Evolutionary conservation across 495 filamentous ascomycete genomes (phyloP).

Genomic region (Neurospora sp.): DNA sequence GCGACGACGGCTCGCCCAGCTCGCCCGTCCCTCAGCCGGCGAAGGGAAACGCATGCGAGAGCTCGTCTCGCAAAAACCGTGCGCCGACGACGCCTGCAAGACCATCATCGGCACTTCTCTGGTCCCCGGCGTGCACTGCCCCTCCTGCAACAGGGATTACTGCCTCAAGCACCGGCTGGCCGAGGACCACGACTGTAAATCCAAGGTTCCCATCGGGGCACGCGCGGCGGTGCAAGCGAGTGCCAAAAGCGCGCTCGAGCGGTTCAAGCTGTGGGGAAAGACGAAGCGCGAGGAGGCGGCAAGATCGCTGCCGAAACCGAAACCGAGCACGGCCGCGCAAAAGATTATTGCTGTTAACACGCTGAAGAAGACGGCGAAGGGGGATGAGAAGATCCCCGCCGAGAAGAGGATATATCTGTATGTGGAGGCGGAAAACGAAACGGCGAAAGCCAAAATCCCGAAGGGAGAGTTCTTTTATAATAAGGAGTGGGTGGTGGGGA

Average conservation of each 20-base stretch:
- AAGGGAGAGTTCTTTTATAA: slow-evolving; percentile 76
- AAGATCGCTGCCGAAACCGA: slow-evolving; percentile 45
- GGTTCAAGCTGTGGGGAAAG: slow-evolving; percentile 46
- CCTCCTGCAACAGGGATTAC: slow-evolving; percentile 71
- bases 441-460: slow-evolving; percentile 62
- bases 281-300: slow-evolving; percentile 36
- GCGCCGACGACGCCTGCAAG: slow-evolving; percentile 68
- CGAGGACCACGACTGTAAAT: slow-evolving; percentile 79
- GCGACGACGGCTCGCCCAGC: too few species aligned
- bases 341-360: slow-evolving; percentile 54
- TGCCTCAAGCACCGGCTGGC: slow-evolving; percentile 83
- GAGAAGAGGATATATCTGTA: slow-evolving; percentile 79
- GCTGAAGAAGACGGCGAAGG: slow-evolving; percentile 79
- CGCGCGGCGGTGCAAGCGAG: slow-evolving; percentile 43
- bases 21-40: slow-evolving; percentile 33
- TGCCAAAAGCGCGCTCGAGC: slow-evolving; percentile 57
- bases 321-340: slow-evolving; percentile 48
- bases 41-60: slow-evolving; percentile 34
- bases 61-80: slow-evolving; percentile 39
- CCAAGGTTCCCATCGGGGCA: slow-evolving; percentile 55
- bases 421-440: slow-evolving; percentile 76
- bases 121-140: slow-evolving; percentile 70
- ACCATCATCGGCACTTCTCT: slow-evolving; percentile 72
- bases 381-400: slow-evolving; percentile 64
- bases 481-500: slow-evolving; percentile 76